These are phyloP conservation scores for Carallia brachiata DNA, from an alignment of 345 rosid species.

Conservation along the genomic window DNA sequence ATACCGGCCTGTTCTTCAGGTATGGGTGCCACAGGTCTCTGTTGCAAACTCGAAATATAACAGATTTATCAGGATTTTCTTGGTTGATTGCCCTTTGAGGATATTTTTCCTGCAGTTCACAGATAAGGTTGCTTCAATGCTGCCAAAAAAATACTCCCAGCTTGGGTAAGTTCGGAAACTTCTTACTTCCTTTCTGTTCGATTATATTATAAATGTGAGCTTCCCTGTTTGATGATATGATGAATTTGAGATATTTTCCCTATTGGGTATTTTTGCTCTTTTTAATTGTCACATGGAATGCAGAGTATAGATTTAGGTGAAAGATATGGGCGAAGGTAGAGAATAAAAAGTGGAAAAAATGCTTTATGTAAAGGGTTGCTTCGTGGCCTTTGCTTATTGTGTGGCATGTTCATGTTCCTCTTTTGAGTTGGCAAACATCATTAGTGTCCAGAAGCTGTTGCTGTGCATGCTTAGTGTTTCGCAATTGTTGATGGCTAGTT, in stretches of 20 bases:
- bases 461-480: too few species aligned
- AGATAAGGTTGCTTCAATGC: slow-evolving; percentile 78
- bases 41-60: slow-evolving; percentile 4
- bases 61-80: slow-evolving; percentile 4
- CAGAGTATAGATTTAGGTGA: neutral
- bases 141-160: slow-evolving; percentile 81
- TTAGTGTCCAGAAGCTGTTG: neutral
- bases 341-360: neutral
- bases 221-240: neutral
- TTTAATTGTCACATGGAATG: slow-evolving; percentile 5
- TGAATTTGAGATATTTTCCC: too few species aligned
- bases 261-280: neutral
- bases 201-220: neutral
- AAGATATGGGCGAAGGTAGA: neutral
- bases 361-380: neutral
- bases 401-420: neutral
- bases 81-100: slow-evolving; percentile 17
- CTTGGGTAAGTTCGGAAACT: slow-evolving; percentile 65
- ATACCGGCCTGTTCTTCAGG: slow-evolving; percentile 96
- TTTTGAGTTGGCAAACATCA: neutral
- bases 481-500: neutral
- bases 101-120: slow-evolving; percentile 72
- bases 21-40: slow-evolving; percentile 30
- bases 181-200: slow-evolving; percentile 11
- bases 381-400: neutral